Conservation (phyloP, 768 basidiomycete species). For the Psilocybe azurescens region DNA sequence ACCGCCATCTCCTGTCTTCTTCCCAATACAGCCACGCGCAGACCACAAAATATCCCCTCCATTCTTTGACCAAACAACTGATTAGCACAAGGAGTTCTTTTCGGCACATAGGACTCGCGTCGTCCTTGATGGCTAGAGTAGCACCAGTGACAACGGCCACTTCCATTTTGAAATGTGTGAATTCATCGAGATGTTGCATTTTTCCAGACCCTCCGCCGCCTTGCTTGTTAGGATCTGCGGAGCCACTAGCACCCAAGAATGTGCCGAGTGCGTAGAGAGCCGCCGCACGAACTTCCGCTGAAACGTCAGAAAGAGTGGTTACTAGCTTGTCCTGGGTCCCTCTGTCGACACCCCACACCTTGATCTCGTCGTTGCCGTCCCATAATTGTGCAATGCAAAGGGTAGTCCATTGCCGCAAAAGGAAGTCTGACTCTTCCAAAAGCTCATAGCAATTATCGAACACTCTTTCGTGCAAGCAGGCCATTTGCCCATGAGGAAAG, state of each 20-base stretch:
- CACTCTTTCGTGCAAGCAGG: constrained; percentile 80
- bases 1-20: constrained; percentile 76
- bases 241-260: constrained; percentile 89
- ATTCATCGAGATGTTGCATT: constrained; percentile 76
- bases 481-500: constrained; percentile 84
- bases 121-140: constrained; percentile 87
- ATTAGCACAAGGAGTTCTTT: constrained; percentile 93
- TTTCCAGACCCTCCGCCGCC: constrained; percentile 90
- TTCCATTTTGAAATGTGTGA: constrained; percentile 87
- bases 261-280: constrained; percentile 92
- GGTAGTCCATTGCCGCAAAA: constrained; percentile 93
- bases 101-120: constrained; percentile 95
- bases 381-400: constrained; percentile 95
- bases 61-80: constrained; percentile 93
- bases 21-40: constrained; percentile 98
- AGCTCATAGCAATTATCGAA: constrained; percentile 88
- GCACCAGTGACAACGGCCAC: constrained; percentile 91
- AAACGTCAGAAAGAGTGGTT: constrained; percentile 79
- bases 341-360: constrained; percentile 78
- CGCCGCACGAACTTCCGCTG: constrained; percentile 92
- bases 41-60: constrained; percentile 94
- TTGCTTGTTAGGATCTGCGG: constrained; percentile 63
- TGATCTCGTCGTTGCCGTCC: constrained; percentile 92
- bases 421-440: constrained; percentile 88
- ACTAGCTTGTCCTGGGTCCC: constrained; percentile 86